Evolutionary conservation across 140 eudicot genomes (phyloP), one percentile per base, ranked within the genome.

Genomic region (Anethum foeniculum): DNA sequence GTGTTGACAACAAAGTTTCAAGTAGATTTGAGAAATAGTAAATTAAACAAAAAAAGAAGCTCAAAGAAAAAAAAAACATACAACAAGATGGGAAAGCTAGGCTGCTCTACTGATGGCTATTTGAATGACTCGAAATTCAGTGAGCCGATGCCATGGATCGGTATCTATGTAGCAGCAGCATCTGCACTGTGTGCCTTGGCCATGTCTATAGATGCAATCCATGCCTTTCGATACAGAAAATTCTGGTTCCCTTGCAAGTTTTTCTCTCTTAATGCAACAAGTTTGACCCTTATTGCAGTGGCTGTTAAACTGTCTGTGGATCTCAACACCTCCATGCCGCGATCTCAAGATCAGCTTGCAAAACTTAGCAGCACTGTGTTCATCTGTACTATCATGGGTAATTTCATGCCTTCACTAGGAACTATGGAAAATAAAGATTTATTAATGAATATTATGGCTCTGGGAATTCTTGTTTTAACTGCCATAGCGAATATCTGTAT

Each of bases 131-230:
- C 97, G 6, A 89, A 80, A 38, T 91, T 86, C 92, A 86, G 77
- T 44, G 91, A 88, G 81, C 95, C 93, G 68, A 86, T 92, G 90
- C 95, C 95, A 10, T 90, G 95, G 97, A 92, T 92, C 74, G 97
- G 97, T 34, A 72, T 86, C 85, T 92, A 92, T 21, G 91, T 90
- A 0, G 95, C 88, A 2, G 82, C 90, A 47, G 97, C 97, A 71
- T 92, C 97, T 1, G 75, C 87, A 27, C 83, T 85, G 0, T 87
- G 95, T 43, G 86, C 85, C 67, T 6, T 83, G 41, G 95, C 95
- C 86, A 90, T 92, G 93, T 86, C 87, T 25, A 25, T 82, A 4
- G 97, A 92, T 30, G 83, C 93, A 80, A 1, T 86, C 21, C 86
- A 88, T 38, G 95, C 87, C 23, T 79, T 92, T 48, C 84, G 91